A percentile compares a stretch with the other conserved stretches of the same genome.
These are phyloP conservation scores for Annulohypoxylon moriforme DNA, from an alignment of 495 filamentous ascomycete species.

Conservation along the genomic window DNA sequence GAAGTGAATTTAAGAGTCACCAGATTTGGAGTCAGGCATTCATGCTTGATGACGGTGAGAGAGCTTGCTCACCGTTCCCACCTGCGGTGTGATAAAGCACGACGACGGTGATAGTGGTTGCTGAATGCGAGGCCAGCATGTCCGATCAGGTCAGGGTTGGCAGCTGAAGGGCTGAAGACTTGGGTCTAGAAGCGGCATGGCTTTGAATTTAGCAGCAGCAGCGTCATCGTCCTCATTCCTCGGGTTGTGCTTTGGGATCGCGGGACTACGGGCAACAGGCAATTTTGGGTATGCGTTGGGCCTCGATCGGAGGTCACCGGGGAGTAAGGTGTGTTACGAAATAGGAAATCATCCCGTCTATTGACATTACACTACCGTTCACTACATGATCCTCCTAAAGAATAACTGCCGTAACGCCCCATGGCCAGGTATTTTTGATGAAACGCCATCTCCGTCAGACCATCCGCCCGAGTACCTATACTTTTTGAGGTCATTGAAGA, in stretches of 20 bases:
- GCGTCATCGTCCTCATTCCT: constrained; percentile 1
- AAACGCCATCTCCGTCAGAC: constrained; percentile 6
- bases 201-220: not conserved
- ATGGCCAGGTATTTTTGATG: not conserved
- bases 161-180: constrained; percentile 6
- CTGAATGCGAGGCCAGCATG: constrained; percentile 20
- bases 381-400: constrained; percentile 13
- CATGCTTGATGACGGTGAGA: not conserved
- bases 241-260: not conserved
- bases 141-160: constrained; percentile 13
- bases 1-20: not conserved
- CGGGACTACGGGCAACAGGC: not conserved
- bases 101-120: constrained; percentile 12
- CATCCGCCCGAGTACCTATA: constrained; percentile 17
- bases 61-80: not conserved
- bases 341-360: not conserved
- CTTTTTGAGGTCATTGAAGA: not conserved
- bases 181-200: constrained; percentile 27
- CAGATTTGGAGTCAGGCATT: not conserved
- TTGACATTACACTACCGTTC: not conserved
- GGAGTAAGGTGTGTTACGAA: not conserved
- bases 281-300: constrained; percentile 7
- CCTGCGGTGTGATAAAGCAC: constrained; percentile 30
- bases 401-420: constrained; percentile 16
- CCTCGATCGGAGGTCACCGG: not conserved